These are phyloP conservation scores for Wickerhamiella kurtzmanii DNA, from an alignment of 805 yeast genomes.

Conservation along the genomic window DNA sequence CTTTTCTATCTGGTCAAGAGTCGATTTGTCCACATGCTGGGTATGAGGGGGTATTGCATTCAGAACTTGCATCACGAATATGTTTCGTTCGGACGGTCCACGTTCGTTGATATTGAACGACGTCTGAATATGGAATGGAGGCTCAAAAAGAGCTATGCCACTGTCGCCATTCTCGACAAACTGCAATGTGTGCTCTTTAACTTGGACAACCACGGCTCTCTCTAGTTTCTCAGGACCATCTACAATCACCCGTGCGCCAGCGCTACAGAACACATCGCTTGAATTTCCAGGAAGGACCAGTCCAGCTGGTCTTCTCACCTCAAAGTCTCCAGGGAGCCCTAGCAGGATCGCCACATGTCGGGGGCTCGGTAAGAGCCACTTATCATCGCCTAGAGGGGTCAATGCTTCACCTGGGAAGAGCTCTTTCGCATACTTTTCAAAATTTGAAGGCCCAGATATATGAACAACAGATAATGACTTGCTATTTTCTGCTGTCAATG, in stretches of 20 bases:
- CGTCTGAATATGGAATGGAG: not conserved
- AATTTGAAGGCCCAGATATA: not conserved
- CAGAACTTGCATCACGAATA: constrained; percentile 1
- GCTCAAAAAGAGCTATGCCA: not conserved
- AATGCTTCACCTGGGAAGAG: not conserved
- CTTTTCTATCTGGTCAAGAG: constrained; percentile 38
- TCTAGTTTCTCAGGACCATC: not conserved
- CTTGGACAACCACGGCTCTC: not conserved
- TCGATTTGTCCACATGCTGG: constrained; percentile 16
- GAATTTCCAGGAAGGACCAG: constrained; percentile 3
- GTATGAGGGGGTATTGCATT: not conserved
- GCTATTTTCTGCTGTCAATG: not conserved
- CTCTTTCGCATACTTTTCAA: not conserved
- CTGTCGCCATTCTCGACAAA: not conserved
- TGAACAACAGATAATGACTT: not conserved
- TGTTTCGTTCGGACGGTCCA: not conserved
- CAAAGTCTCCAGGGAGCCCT: constrained; percentile 7
- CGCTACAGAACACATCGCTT: not conserved
- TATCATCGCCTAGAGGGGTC: not conserved
- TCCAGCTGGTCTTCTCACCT: constrained; percentile 6
- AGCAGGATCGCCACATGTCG: constrained; percentile 6
- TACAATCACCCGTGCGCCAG: not conserved
- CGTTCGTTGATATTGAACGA: not conserved
- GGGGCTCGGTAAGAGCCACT: constrained; percentile 1
- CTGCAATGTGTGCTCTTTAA: not conserved